Percentiles rank a stretch among this genome's conserved stretches.
These are phyloP conservation scores for Mortierella sp. DNA, from an alignment of 371 early-diverging fungal genomes.

Conservation along the genomic window DNA sequence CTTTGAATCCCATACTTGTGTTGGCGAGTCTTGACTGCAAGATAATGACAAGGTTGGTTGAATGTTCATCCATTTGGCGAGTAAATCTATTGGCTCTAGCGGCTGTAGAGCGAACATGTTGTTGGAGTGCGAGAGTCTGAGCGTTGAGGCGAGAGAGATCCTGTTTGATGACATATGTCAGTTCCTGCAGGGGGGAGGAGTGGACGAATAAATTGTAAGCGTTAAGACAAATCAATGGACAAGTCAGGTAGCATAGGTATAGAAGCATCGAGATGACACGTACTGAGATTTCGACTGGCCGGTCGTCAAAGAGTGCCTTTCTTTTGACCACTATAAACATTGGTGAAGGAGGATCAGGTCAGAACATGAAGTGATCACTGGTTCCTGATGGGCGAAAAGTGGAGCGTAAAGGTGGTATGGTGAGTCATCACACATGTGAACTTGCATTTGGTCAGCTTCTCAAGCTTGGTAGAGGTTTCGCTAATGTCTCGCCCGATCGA, in stretches of 20 bases:
- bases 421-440: neutral
- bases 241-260: neutral
- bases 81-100: conserved; percentile 63
- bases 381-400: neutral
- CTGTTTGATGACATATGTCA: conserved; percentile 92
- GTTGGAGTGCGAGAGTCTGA: conserved; percentile 86
- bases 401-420: neutral
- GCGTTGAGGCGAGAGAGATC: conserved; percentile 90
- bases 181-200: conserved; percentile 66
- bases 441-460: conserved; percentile 77
- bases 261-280: neutral
- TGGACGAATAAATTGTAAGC: neutral
- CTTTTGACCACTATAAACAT: conserved; percentile 75
- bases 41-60: conserved; percentile 90
- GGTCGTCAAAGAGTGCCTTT: conserved; percentile 81
- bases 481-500: conserved; percentile 76
- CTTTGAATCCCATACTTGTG: conserved; percentile 91
- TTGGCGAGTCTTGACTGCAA: conserved; percentile 92
- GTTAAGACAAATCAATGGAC: neutral
- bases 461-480: conserved; percentile 72
- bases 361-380: neutral
- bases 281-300: conserved; percentile 81
- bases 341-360: neutral
- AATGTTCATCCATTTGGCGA: conserved; percentile 90
- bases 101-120: conserved; percentile 68